These are phyloP conservation scores for Mikania micrantha DNA, from an alignment of 129 eudicot species.

Conservation along the genomic window DNA sequence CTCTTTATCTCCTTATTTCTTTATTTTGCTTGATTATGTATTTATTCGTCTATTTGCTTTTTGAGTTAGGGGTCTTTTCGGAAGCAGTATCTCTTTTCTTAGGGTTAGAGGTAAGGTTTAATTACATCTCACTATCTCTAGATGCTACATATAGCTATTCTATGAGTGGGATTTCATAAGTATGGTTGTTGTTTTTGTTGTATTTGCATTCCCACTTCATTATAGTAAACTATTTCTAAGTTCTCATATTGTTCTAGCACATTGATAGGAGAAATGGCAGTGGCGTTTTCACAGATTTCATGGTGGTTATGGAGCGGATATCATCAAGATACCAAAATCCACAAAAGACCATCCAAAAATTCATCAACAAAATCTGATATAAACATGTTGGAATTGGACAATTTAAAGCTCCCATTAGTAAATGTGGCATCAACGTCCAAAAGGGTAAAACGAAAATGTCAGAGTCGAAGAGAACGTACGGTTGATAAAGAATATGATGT, in stretches of 20 bases:
- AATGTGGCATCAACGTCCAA: constrained; percentile 33
- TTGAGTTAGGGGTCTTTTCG: no score
- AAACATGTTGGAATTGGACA: constrained; percentile 37
- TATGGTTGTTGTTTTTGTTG: no score
- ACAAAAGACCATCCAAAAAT: constrained; percentile 31
- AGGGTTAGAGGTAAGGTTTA: no score
- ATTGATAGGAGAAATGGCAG: constrained; percentile 40
- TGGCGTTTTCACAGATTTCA: constrained; percentile 44
- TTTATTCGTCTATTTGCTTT: no score
- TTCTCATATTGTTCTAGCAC: not conserved
- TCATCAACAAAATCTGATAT: constrained; percentile 31
- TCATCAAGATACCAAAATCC: constrained; percentile 41
- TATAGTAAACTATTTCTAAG: not conserved
- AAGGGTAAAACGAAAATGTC: constrained; percentile 57
- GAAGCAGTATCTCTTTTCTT: no score
- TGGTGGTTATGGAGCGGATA: constrained; percentile 78
- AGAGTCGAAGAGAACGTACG: constrained; percentile 62
- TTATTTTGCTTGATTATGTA: no score
- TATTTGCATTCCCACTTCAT: no score
- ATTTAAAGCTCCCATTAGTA: constrained; percentile 36
- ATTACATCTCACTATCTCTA: no score
- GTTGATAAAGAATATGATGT: constrained; percentile 70
- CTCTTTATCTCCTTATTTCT: no score
- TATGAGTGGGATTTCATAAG: no score
- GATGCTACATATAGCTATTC: no score